Evolutionary conservation across 768 basidiomycete genomes (phyloP).

Genomic region (Collybia sordida): DNA sequence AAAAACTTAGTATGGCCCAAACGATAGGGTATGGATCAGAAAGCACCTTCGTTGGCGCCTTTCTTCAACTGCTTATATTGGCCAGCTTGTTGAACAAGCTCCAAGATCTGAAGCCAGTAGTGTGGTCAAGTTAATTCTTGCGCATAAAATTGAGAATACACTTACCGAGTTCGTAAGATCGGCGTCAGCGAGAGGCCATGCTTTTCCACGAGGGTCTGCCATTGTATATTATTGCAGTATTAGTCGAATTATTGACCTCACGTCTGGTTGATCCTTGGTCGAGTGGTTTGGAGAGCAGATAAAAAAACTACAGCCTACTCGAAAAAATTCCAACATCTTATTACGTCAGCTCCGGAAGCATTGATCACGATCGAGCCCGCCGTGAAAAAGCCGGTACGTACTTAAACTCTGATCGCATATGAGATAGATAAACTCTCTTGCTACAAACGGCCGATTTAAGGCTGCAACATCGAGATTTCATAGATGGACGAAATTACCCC

Average conservation of each 20-base stretch:
- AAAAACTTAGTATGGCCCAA: too few species aligned
- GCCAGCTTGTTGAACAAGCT: slow-evolving; percentile 92
- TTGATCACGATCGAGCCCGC: too few species aligned
- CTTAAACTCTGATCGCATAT: too few species aligned
- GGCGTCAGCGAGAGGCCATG: slow-evolving; percentile 87
- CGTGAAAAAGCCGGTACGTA: too few species aligned
- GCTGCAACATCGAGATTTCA: too few species aligned
- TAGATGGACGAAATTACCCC: too few species aligned
- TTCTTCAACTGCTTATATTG: slow-evolving; percentile 99
- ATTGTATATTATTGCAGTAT: slow-evolving; percentile 35
- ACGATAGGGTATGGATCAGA: too few species aligned
- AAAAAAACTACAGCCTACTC: slow-evolving; percentile 5
- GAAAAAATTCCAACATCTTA: too few species aligned
- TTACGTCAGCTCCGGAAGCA: too few species aligned
- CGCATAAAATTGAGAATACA: neutral
- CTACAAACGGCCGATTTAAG: too few species aligned
- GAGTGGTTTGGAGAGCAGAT: slow-evolving; percentile 16
- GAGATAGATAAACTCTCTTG: too few species aligned
- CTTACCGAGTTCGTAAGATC: slow-evolving; percentile 84
- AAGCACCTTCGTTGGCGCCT: slow-evolving; percentile 94
- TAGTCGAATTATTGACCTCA: slow-evolving; percentile 61
- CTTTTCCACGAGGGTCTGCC: slow-evolving; percentile 73
- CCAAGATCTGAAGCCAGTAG: slow-evolving; percentile 68
- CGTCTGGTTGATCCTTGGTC: slow-evolving; percentile 87
- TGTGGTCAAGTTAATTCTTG: slow-evolving; percentile 1